Evolutionary conservation across 2,329 filamentous ascomycete genomes (phyloP).

Genomic region (Fusarium sp.): DNA sequence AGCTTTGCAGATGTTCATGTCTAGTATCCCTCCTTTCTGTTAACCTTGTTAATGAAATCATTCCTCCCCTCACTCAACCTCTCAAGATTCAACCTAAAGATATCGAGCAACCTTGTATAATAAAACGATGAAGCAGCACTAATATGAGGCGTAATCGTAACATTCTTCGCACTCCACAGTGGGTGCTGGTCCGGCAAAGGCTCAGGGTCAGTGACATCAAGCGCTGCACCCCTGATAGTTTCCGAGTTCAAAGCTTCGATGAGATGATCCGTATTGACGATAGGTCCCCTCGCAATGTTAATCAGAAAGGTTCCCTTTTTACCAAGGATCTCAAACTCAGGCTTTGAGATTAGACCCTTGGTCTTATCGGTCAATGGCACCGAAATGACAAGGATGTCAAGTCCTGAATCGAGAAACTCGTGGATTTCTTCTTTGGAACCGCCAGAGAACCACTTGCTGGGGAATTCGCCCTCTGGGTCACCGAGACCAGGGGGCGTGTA

Average conservation of each 20-base stretch:
- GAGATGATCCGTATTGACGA: constrained; percentile 66
- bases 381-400: constrained; percentile 66
- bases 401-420: constrained; percentile 62
- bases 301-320: constrained; percentile 69
- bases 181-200: constrained; percentile 76
- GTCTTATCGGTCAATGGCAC: constrained; percentile 65
- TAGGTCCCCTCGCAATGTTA: constrained; percentile 75
- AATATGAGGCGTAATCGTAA: constrained; percentile 70
- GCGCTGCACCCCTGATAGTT: constrained; percentile 70
- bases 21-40: constrained; percentile 51
- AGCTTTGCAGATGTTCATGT: neutral
- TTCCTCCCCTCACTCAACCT: constrained; percentile 53
- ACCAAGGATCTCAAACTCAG: constrained; percentile 62
- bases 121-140: constrained; percentile 59
- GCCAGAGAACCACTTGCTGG: constrained; percentile 65
- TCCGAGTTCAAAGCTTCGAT: constrained; percentile 68
- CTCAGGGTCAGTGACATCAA: constrained; percentile 86
- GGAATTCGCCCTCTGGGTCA: constrained; percentile 63
- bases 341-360: constrained; percentile 61
- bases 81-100: constrained; percentile 58
- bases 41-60: constrained; percentile 57
- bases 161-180: constrained; percentile 77
- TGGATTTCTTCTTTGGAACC: constrained; percentile 58
- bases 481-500: constrained; percentile 77
- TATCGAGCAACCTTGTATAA: constrained; percentile 55